Evolutionary conservation across 257 asterid species (phyloP).

Genomic region (Perilla frutescens): DNA sequence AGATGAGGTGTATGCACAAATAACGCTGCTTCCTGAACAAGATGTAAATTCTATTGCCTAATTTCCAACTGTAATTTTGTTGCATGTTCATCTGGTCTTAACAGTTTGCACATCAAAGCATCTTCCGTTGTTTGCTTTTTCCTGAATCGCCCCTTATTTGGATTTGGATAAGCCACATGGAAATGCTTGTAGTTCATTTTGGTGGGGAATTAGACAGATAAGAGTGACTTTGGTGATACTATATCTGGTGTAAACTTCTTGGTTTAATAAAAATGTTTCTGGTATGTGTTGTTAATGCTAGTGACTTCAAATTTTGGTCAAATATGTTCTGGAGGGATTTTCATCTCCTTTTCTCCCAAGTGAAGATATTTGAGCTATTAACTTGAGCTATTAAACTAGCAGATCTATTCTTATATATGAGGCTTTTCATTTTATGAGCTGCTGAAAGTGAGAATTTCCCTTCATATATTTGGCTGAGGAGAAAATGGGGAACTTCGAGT

Average conservation of each 20-base stretch:
- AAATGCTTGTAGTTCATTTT: background rate
- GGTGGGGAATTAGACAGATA: slow-evolving; percentile 4
- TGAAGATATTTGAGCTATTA: background rate
- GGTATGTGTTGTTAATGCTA: too few relatives aligned
- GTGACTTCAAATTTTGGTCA: background rate
- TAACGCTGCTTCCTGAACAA: slow-evolving; percentile 78
- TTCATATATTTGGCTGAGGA: slow-evolving; percentile 60
- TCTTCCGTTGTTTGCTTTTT: slow-evolving; percentile 11
- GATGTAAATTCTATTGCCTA: slow-evolving; percentile 57
- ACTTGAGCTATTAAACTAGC: too few relatives aligned
- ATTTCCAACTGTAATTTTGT: slow-evolving; percentile 27
- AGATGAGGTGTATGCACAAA: slow-evolving; percentile 93
- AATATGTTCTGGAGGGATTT: background rate
- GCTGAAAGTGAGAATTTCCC: slow-evolving; percentile 28
- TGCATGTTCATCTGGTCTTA: slow-evolving; percentile 30
- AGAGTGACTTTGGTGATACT: slow-evolving; percentile 4
- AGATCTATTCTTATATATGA: background rate
- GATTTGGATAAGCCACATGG: background rate
- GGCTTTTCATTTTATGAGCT: background rate
- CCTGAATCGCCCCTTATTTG: background rate
- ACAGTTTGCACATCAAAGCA: background rate
- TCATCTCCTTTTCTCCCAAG: background rate
- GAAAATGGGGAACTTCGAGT: slow-evolving; percentile 96
- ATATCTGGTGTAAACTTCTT: slow-evolving; percentile 2
- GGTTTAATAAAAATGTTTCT: too few relatives aligned